phyloP scores from a whole-genome alignment of 116 monocot genomes.

The Trichopus zeylanicus region DNA sequence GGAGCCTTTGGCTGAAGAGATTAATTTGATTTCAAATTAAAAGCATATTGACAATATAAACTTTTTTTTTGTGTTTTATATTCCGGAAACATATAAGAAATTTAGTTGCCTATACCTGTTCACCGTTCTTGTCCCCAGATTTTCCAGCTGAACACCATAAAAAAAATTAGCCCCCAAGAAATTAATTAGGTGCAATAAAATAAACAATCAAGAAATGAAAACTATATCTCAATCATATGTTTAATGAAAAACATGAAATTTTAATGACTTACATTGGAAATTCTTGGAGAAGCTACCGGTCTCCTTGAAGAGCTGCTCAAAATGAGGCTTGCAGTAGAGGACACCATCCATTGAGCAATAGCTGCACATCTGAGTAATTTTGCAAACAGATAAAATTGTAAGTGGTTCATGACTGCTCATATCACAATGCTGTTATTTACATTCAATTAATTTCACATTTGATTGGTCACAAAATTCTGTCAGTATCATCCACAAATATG shows the following conservation, averaged over 20 bases:
- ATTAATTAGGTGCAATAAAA: not conserved
- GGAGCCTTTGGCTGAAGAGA: slow-evolving; percentile 56
- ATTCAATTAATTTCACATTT: too few species aligned
- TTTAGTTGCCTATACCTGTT: slow-evolving; percentile 21
- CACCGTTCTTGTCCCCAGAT: slow-evolving; percentile 27
- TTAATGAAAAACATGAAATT: not conserved
- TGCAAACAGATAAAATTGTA: not conserved
- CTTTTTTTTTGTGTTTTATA: too few species aligned
- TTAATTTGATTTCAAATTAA: not conserved
- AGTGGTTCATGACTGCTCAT: not conserved
- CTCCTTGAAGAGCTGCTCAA: slow-evolving; percentile 93
- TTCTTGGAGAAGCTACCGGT: slow-evolving; percentile 71
- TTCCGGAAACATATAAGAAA: too few species aligned
- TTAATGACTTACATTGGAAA: slow-evolving; percentile 38
- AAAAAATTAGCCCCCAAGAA: not conserved
- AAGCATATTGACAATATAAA: not conserved
- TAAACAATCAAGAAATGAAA: too few species aligned
- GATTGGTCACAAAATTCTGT: too few species aligned
- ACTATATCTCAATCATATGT: not conserved
- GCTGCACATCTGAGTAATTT: slow-evolving; percentile 45
- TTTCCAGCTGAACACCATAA: slow-evolving; percentile 25
- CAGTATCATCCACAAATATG: too few species aligned
- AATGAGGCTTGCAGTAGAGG: slow-evolving; percentile 87
- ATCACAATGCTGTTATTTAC: not conserved
- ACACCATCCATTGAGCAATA: slow-evolving; percentile 96